A percentile compares a stretch with the other conserved stretches of the same genome.
phyloP scores from a whole-genome alignment of 169 alveolate species.

The Hepatocystis sp. region DNA sequence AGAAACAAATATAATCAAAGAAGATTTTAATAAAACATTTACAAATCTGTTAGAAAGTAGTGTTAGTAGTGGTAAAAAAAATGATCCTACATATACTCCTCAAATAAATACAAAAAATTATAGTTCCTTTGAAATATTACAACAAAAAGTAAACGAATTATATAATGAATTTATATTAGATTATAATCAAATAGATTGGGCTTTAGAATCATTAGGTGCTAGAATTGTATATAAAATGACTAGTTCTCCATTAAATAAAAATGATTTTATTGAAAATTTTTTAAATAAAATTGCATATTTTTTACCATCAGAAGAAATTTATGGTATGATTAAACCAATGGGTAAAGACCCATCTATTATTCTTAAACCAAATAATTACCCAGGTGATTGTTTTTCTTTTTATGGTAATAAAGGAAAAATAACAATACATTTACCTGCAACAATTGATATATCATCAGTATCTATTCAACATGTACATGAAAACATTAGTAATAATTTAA shows the following conservation, averaged over 20 bases:
- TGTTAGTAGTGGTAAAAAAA: too few species aligned
- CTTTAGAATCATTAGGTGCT: constrained; percentile 75
- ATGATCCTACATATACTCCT: not conserved
- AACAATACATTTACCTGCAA: constrained; percentile 72
- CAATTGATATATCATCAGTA: constrained; percentile 59
- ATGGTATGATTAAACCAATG: constrained; percentile 76
- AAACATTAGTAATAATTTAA: constrained; percentile 58
- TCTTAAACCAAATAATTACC: constrained; percentile 58
- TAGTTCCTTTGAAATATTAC: constrained; percentile 38
- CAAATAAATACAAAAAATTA: not conserved
- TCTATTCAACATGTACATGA: constrained; percentile 74
- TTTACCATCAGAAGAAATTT: constrained; percentile 74
- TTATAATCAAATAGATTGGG: constrained; percentile 75
- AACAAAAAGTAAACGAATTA: constrained; percentile 62
- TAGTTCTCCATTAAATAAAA: constrained; percentile 68
- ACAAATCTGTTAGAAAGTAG: constrained; percentile 19
- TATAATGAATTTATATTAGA: constrained; percentile 73
- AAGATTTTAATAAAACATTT: constrained; percentile 30
- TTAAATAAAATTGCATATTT: constrained; percentile 55
- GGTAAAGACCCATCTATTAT: constrained; percentile 73
- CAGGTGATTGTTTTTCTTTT: constrained; percentile 76
- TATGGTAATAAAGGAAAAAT: constrained; percentile 61
- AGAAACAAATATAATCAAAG: constrained; percentile 61
- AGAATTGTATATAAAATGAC: constrained; percentile 75
- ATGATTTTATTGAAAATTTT: constrained; percentile 61